Evolutionary conservation across 345 rosid species (phyloP).

Genomic region (Ceriops tagal): DNA sequence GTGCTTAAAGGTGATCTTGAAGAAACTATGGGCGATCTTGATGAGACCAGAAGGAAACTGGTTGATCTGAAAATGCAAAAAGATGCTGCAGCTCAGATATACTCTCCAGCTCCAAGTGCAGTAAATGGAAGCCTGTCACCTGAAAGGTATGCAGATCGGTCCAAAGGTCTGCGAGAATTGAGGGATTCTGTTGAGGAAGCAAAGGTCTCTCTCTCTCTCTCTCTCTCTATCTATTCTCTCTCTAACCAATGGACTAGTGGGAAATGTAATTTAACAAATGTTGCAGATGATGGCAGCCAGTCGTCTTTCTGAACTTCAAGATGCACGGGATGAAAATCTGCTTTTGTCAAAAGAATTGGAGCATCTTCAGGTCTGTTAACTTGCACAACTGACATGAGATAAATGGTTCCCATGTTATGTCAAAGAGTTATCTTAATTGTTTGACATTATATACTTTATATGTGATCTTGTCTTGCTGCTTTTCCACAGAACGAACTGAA

Average conservation of each 20-base stretch:
- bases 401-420: conserved; percentile 14
- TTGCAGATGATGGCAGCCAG: conserved; percentile 70
- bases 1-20: conserved; percentile 69
- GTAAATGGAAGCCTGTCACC: conserved; percentile 75
- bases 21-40: conserved; percentile 79
- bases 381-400: conserved; percentile 17
- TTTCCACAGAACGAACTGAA: conserved; percentile 61
- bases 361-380: conserved; percentile 59
- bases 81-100: conserved; percentile 61
- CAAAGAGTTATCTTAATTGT: conserved; percentile 6
- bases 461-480: conserved; percentile 17
- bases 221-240: conserved; percentile 2
- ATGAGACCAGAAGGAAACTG: conserved; percentile 87
- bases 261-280: conserved; percentile 26
- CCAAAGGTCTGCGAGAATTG: conserved; percentile 59
- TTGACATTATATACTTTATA: conserved; percentile 2
- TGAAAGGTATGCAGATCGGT: conserved; percentile 67
- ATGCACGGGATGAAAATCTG: conserved; percentile 60
- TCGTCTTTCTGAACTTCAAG: conserved; percentile 81
- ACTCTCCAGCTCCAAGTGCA: conserved; percentile 43
- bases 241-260: conserved; percentile 15
- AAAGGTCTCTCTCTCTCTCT: conserved; percentile 41
- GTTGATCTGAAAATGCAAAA: conserved; percentile 77
- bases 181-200: conserved; percentile 74
- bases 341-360: conserved; percentile 64